Percentiles rank a stretch among this genome's conserved stretches.
These are phyloP conservation scores for Neurospora sp. DNA, from an alignment of 495 filamentous ascomycete species.

Conservation along the genomic window DNA sequence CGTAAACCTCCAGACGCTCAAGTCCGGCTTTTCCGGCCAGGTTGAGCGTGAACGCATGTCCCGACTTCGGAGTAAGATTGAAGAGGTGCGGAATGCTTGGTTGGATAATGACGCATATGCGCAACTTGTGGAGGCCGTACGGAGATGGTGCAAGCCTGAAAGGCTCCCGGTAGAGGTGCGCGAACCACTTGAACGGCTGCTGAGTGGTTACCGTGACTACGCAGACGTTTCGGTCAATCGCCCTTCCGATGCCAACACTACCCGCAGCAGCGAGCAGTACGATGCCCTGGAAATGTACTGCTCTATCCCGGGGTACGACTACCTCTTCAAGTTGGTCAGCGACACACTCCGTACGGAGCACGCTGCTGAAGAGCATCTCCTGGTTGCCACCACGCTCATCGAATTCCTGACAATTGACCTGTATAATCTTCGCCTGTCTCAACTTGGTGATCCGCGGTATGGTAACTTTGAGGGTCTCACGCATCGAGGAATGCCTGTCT, in stretches of 20 bases:
- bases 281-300: background rate
- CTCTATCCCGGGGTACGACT: background rate
- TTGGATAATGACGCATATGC: background rate
- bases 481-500: background rate
- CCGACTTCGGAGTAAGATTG: background rate
- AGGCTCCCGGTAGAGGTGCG: background rate
- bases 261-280: background rate
- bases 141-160: background rate
- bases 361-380: background rate
- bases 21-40: background rate
- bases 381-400: background rate
- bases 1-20: background rate
- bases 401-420: background rate
- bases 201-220: background rate
- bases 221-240: background rate
- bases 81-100: background rate
- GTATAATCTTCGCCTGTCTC: background rate
- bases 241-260: background rate
- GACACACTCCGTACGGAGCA: background rate
- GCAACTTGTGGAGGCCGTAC: background rate
- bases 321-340: background rate
- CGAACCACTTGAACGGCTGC: background rate
- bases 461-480: background rate
- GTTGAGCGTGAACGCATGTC: background rate
- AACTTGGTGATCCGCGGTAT: background rate